Evolutionary conservation across 2,329 filamentous ascomycete species (phyloP).

Genomic region (Diaporthe sp.): DNA sequence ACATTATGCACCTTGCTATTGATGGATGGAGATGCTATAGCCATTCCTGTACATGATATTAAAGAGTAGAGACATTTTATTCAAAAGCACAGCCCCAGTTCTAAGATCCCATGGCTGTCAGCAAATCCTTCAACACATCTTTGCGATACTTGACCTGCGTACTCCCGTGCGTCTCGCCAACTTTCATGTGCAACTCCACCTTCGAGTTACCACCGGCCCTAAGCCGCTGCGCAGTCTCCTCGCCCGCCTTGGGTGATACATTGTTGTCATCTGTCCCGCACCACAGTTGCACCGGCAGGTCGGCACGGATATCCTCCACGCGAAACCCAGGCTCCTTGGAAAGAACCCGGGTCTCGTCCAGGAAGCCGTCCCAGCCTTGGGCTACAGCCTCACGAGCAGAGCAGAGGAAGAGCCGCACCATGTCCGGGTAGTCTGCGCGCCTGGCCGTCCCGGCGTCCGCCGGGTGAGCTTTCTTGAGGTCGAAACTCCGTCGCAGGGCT

Average conservation of each 20-base stretch:
- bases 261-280: constrained; percentile 19
- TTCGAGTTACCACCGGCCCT: constrained; percentile 9
- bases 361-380: constrained; percentile 21
- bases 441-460: constrained; percentile 7
- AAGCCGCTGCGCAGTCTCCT: constrained; percentile 17
- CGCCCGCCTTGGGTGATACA: constrained; percentile 17
- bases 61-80: not conserved
- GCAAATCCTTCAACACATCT: not conserved
- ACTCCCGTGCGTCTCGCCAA: constrained; percentile 13
- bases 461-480: constrained; percentile 4
- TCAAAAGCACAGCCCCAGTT: not conserved
- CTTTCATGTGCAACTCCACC: constrained; percentile 5
- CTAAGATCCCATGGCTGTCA: constrained; percentile 14
- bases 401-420: constrained; percentile 21
- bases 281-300: constrained; percentile 16
- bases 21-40: not conserved
- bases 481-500: not conserved
- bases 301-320: constrained; percentile 16
- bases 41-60: not conserved
- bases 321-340: constrained; percentile 17
- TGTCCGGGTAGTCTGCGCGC: constrained; percentile 17
- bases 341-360: constrained; percentile 2
- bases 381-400: constrained; percentile 5
- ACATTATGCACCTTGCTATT: no score
- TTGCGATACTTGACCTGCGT: constrained; percentile 21